Percentiles rank a stretch among this genome's conserved stretches.
phyloP scores from a whole-genome alignment of 2,329 filamentous ascomycete genomes.

The Stachybotrys echinatus region DNA sequence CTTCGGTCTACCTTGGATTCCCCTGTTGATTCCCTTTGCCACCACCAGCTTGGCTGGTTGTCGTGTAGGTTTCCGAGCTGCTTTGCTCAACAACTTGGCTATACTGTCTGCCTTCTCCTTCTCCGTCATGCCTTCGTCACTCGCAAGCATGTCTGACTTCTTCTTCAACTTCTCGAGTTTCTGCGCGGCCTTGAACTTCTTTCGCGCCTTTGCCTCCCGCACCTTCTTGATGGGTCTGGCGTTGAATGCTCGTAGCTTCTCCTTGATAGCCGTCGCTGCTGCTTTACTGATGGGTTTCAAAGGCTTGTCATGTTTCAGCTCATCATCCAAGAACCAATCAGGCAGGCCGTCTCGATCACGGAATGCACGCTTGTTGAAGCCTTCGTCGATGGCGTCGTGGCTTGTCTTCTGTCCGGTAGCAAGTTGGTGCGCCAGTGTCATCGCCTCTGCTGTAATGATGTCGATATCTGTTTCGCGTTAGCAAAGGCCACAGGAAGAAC shows the following conservation, averaged over 20 bases:
- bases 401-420: constrained; percentile 79
- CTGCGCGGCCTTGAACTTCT: constrained; percentile 94
- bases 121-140: constrained; percentile 89
- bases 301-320: constrained; percentile 73
- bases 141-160: constrained; percentile 86
- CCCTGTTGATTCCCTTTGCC: constrained; percentile 76
- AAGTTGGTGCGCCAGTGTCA: constrained; percentile 91
- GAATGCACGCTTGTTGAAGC: constrained; percentile 89
- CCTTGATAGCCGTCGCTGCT: constrained; percentile 85
- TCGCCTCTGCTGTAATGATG: constrained; percentile 98
- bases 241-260: constrained; percentile 88
- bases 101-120: constrained; percentile 92
- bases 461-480: constrained; percentile 65
- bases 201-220: constrained; percentile 88
- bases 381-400: constrained; percentile 79
- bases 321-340: constrained; percentile 97
- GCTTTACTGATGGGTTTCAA: constrained; percentile 90
- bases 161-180: constrained; percentile 90
- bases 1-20: constrained; percentile 78
- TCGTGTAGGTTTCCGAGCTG: constrained; percentile 80
- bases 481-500: not conserved
- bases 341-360: constrained; percentile 88
- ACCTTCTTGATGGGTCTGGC: constrained; percentile 99
- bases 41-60: constrained; percentile 83
- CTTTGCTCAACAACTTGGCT: constrained; percentile 72